A percentile compares a stretch with the other conserved stretches of the same genome.
These are phyloP conservation scores for Chenopodium formosanum DNA, from an alignment of 148 eudicot genomes.

Conservation along the genomic window DNA sequence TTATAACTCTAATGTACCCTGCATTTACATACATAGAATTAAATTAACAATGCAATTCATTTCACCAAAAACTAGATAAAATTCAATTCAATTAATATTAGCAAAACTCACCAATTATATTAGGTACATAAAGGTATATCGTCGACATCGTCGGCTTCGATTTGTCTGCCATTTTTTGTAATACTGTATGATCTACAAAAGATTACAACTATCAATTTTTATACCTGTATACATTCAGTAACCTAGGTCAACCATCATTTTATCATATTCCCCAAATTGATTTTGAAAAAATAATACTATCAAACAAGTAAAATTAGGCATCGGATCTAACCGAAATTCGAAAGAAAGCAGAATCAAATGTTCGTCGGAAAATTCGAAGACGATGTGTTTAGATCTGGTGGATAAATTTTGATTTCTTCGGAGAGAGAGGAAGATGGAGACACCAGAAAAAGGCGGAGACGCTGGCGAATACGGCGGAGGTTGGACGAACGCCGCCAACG, in stretches of 20 bases:
- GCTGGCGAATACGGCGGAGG: too few relatives aligned
- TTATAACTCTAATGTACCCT: conserved; percentile 75
- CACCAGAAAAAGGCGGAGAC: too few relatives aligned
- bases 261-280: too few relatives aligned
- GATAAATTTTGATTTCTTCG: too few relatives aligned
- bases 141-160: conserved; percentile 46
- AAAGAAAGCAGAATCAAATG: too few relatives aligned
- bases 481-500: too few relatives aligned
- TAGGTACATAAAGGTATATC: conserved; percentile 82
- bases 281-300: too few relatives aligned
- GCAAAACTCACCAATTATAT: conserved; percentile 67
- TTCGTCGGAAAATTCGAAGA: too few relatives aligned
- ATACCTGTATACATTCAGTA: background rate
- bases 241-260: background rate
- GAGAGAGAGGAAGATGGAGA: too few relatives aligned
- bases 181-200: conserved; percentile 10
- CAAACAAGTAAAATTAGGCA: background rate
- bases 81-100: background rate
- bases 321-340: background rate
- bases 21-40: conserved; percentile 20
- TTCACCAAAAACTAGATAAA: background rate
- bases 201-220: background rate
- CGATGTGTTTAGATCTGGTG: too few relatives aligned
- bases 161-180: conserved; percentile 44
- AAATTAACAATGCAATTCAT: background rate